Percentiles rank a stretch among this genome's conserved stretches.
Conservation (phyloP, 306 rosid genomes). For the Begonia masoniana region DNA sequence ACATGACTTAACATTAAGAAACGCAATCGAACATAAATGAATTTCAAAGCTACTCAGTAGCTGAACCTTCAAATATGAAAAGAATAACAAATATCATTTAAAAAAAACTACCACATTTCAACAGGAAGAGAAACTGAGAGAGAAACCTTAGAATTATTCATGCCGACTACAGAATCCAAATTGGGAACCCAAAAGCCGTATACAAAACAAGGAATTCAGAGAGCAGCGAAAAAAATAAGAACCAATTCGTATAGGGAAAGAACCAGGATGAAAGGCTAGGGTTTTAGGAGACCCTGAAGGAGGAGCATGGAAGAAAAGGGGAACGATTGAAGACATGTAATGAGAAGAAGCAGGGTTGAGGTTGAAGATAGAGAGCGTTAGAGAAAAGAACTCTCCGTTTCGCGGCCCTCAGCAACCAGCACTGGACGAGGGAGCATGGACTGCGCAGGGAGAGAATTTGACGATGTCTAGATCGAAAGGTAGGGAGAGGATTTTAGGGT, state of each 20-base stretch:
- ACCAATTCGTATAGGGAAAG: constrained; percentile 21
- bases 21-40: not conserved
- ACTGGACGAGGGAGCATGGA: constrained; percentile 26
- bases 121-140: not conserved
- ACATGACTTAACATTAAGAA: not conserved
- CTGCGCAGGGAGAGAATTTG: constrained; percentile 2
- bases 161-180: constrained; percentile 20
- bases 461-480: no score
- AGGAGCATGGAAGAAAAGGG: constrained; percentile 24
- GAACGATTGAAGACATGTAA: constrained; percentile 85
- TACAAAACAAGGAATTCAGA: constrained; percentile 12
- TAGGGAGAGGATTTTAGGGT: no score
- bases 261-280: constrained; percentile 36
- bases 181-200: constrained; percentile 10
- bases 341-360: constrained; percentile 21
- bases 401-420: constrained; percentile 11
- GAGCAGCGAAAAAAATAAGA: constrained; percentile 9
- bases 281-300: constrained; percentile 65
- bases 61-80: not conserved
- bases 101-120: not conserved
- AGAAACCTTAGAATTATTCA: constrained; percentile 63
- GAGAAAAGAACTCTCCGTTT: constrained; percentile 51
- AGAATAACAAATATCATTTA: no score
- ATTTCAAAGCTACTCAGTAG: not conserved
- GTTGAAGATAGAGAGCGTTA: constrained; percentile 45